Percentiles rank a stretch among this genome's conserved stretches.
phyloP scores from a whole-genome alignment of 1,139 yeast species.

The Suhomyces wounanorum region DNA sequence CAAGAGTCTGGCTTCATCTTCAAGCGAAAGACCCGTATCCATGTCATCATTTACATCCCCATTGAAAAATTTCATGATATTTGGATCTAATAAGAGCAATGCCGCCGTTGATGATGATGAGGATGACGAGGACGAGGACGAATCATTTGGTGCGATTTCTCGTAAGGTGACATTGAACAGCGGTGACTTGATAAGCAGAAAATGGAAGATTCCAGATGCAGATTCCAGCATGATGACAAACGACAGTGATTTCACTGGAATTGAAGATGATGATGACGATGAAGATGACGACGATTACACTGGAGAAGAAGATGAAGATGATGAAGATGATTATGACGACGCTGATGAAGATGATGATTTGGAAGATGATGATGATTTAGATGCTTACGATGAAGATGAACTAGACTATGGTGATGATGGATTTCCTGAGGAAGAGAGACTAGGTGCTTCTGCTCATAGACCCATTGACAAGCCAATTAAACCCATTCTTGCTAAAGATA shows the following conservation, averaged over 20 bases:
- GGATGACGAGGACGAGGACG: constrained; percentile 13
- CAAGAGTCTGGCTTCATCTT: constrained; percentile 11
- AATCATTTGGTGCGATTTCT: not conserved
- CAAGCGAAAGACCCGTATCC: constrained; percentile 31
- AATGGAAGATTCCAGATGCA: constrained; percentile 9
- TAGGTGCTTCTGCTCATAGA: not conserved
- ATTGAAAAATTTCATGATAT: constrained; percentile 44
- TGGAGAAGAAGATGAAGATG: constrained; percentile 10
- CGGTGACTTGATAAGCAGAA: constrained; percentile 1
- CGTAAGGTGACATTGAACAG: constrained; percentile 8
- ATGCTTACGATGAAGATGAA: constrained; percentile 25
- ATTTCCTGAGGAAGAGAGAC: constrained; percentile 32
- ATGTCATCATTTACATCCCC: constrained; percentile 46
- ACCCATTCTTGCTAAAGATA: constrained; percentile 4
- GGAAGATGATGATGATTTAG: constrained; percentile 15
- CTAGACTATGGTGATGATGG: constrained; percentile 33
- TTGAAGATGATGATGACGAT: constrained; percentile 14
- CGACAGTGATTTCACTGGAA: constrained; percentile 17
- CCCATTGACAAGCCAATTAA: not conserved
- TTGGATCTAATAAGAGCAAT: constrained; percentile 25
- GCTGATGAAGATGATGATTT: constrained; percentile 13
- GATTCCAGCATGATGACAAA: constrained; percentile 10
- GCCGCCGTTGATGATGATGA: constrained; percentile 16
- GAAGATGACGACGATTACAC: constrained; percentile 11
- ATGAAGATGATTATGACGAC: constrained; percentile 11